Evolutionary conservation across 371 early-diverging fungal genomes (phyloP).

Genomic region (Syncephalastrum sp.): DNA sequence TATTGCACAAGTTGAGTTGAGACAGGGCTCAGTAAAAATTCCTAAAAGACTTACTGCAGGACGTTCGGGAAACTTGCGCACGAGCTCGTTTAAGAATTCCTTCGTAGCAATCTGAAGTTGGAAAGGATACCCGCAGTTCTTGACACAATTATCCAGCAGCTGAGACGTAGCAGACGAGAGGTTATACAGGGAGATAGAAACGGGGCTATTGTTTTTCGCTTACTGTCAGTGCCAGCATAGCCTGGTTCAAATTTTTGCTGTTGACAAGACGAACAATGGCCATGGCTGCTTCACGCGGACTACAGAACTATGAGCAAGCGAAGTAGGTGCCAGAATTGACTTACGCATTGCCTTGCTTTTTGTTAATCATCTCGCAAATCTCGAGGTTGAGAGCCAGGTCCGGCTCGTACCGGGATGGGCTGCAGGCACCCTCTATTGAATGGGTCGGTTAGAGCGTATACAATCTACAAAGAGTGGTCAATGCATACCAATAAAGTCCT

Average conservation of each 20-base stretch:
- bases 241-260: slow-evolving; percentile 67
- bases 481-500: slow-evolving; percentile 25
- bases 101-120: slow-evolving; percentile 93
- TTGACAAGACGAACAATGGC: slow-evolving; percentile 81
- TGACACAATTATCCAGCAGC: slow-evolving; percentile 94
- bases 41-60: slow-evolving; percentile 46
- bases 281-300: slow-evolving; percentile 89
- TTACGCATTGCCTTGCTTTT: slow-evolving; percentile 78
- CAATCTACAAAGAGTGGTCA: neutral
- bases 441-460: neutral
- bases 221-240: slow-evolving; percentile 80
- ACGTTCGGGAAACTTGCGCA: slow-evolving; percentile 89
- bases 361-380: slow-evolving; percentile 89
- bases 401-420: slow-evolving; percentile 65
- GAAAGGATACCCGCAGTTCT: slow-evolving; percentile 97
- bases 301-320: slow-evolving; percentile 17
- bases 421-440: slow-evolving; percentile 70
- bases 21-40: neutral
- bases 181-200: neutral
- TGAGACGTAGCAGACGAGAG: slow-evolving; percentile 14
- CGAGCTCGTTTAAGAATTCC: slow-evolving; percentile 96
- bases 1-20: neutral
- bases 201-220: neutral
- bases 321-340: slow-evolving; percentile 10
- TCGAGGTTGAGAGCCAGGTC: slow-evolving; percentile 88